Evolutionary conservation across 1,139 yeast genomes (phyloP).

Genomic region (Kazachstania sp.): DNA sequence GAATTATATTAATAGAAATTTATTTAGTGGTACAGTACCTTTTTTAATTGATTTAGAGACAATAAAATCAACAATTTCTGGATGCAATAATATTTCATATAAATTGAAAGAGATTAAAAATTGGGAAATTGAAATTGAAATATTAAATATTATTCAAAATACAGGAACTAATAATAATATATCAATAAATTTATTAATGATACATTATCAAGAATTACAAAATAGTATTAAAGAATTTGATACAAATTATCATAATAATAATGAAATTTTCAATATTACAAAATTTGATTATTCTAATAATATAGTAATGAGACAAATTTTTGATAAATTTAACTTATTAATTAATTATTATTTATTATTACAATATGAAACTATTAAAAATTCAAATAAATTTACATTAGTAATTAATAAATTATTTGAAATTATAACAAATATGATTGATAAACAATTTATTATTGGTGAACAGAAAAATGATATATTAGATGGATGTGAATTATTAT

Average conservation of each 20-base stretch:
- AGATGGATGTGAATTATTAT: not conserved
- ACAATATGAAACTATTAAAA: not conserved
- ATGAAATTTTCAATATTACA: not conserved
- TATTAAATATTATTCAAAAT: not conserved
- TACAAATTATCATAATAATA: not conserved
- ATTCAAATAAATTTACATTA: not conserved
- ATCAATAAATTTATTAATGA: not conserved
- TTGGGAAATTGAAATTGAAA: not conserved
- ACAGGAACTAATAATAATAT: not conserved
- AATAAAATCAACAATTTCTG: not conserved
- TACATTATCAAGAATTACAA: not conserved
- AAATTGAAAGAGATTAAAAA: not conserved
- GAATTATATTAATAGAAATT: not conserved
- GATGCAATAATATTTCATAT: not conserved
- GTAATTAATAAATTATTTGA: not conserved
- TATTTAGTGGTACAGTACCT: not conserved
- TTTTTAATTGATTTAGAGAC: not conserved
- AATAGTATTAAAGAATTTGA: not conserved
- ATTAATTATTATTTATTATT: not conserved
- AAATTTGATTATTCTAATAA: not conserved
- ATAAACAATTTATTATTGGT: not conserved
- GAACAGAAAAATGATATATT: not conserved
- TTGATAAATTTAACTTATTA: not conserved
- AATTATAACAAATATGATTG: not conserved
- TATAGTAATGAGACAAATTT: not conserved